Conservation (phyloP, 1,284 basidiomycete genomes). For the Naganishia sp. region DNA sequence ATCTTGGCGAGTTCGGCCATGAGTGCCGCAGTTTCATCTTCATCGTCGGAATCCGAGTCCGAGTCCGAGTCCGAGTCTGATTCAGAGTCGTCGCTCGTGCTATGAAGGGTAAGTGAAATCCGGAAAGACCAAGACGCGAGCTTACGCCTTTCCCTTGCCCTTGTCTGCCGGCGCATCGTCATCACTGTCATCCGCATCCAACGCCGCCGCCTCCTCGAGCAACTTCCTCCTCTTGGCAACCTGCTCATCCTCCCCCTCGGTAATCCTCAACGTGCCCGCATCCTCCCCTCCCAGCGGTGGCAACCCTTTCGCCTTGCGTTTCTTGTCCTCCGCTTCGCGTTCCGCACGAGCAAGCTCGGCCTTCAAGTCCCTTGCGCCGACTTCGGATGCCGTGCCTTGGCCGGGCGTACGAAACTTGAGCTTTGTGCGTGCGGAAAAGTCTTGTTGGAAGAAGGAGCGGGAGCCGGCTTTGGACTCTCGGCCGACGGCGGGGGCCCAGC, state of each 20-base stretch:
- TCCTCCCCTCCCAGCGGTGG: constrained; percentile 48
- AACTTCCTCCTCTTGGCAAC: constrained; percentile 73
- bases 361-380: constrained; percentile 74
- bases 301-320: constrained; percentile 79
- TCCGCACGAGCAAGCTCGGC: constrained; percentile 80
- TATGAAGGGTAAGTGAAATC: not conserved
- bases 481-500: constrained; percentile 54
- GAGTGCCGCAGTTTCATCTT: constrained; percentile 89
- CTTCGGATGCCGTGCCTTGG: constrained; percentile 73
- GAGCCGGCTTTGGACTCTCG: constrained; percentile 71
- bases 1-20: constrained; percentile 92
- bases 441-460: constrained; percentile 81
- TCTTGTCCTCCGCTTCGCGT: constrained; percentile 77
- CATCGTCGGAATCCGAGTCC: constrained; percentile 65
- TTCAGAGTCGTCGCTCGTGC: not conserved
- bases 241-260: constrained; percentile 63
- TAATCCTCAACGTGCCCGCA: constrained; percentile 50
- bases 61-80: constrained; percentile 46
- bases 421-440: constrained; percentile 90
- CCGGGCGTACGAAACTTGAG: constrained; percentile 94
- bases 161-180: constrained; percentile 55
- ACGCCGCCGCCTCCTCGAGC: constrained; percentile 74
- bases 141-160: constrained; percentile 38
- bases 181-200: constrained; percentile 83
- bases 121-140: too few relatives aligned